Base-by-base conservation (phyloP, 2,329 filamentous ascomycete species). In the Neonectria neomacrospora region DNA sequence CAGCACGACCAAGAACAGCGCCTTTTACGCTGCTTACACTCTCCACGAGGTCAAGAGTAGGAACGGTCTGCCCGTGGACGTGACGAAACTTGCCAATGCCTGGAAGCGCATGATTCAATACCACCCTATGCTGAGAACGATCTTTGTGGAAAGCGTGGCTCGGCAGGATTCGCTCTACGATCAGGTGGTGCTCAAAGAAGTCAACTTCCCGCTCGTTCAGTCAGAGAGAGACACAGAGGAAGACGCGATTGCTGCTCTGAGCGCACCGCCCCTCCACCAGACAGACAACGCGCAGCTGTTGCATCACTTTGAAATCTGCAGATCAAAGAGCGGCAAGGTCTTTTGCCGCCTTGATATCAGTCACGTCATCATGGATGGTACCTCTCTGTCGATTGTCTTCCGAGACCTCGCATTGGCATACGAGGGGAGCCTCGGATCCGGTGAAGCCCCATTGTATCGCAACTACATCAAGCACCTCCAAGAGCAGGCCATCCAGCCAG, bases 61-160 rank as follows among this genome's bases (percentile, higher is more conserved):
- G 14, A 67, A 23, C 1, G 47, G 64, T 70, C 10, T 72, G 75
- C 18, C 48, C 0, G 61, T 71, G 10, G 66, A 71, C 23, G 68
- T 63, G 3, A 14, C 11, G 0, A 70, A n/a, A 7, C 64, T 70
- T n/a, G 54, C 47, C 3, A n/a, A 51, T 4, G 58, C 68, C 5
- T 70, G 83, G 83, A 76, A 80, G 50, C 76, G 79, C 28, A 76
- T 85, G 1, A 76, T 80, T 0, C 69, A 78, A 22, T 77, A 77
- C 32, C 81, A 85, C 55, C 64, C 81, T 0, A 80, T 81, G 9
- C 70, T 85, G 44, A 72, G 82, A 54, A 84, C 82, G 0, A 74
- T 85, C 20, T 85, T 85, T 58, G 77, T 79, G 39, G 81, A 82
- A 56, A 84, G 82, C 23, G 76, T 81, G 12, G 79, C 80, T 12